Base-by-base conservation (phyloP, 768 basidiomycete genomes). In the Vishniacozyma victoriae region DNA sequence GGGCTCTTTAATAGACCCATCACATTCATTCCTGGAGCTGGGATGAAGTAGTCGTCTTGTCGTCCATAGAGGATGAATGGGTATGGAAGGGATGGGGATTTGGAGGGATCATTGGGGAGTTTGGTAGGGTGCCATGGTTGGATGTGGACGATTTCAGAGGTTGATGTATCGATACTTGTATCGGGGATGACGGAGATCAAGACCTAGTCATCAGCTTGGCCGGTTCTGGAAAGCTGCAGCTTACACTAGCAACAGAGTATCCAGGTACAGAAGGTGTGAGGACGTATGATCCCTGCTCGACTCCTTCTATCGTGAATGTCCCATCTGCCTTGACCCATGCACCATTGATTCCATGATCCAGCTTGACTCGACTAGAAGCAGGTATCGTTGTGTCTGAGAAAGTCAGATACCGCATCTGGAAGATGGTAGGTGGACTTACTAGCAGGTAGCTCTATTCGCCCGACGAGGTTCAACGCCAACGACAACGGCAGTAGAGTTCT, bases 1-100 rank as follows among this genome's bases (percentile, higher is more conserved):
- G 70, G 70, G 38, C 42, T 62, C 49, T 69, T 69, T n/a, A 72
- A 37, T 60, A 72, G 48, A 1, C 59, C 64, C 14, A 64, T 31
- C 22, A 71, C 27, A 42, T 71, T 61, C 38, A 60, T 41, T 2
- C 60, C 58, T 4, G 39, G 25, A 27, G 44, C 39, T 9, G 51
- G 36, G 19, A 52, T 62, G 45, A 53, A 71, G 38, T 58, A 69
- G 14, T 62, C 57, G 36, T 67, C 59, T 35, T 46, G 41, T 13
- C 53, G 5, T 0, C 64, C 48, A 11, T 16, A 14, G 20, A 71
- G 33, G 9, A 44, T 15, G 20, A 72, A 40, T 5, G 67, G 67
- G 45, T 68, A 62, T 0, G 60, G 39, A 1, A 71, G 33, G 23
- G 67, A 68, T n/a, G 29, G 29, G 29, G 29, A 33, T n/a, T n/a